Conservation (phyloP, 805 yeast genomes). For the Yamadazyma sp. region DNA sequence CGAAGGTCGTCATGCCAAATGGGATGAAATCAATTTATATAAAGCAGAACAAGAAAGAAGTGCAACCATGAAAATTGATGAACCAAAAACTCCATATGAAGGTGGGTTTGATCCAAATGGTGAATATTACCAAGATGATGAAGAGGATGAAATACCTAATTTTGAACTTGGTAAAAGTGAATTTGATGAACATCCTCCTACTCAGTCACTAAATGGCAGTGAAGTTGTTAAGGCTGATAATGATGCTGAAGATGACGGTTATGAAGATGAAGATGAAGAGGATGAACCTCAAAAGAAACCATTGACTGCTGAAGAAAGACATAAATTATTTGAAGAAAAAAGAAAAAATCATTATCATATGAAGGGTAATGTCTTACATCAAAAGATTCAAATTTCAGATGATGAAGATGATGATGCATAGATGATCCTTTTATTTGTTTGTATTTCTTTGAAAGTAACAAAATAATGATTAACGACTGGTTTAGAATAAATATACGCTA, state of each 20-base stretch:
- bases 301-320: constrained; percentile 56
- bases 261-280: constrained; percentile 32
- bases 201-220: constrained; percentile 40
- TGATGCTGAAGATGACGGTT: constrained; percentile 23
- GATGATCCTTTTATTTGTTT: too few species aligned
- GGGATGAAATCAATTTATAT: constrained; percentile 81
- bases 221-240: constrained; percentile 29
- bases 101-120: constrained; percentile 83
- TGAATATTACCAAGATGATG: constrained; percentile 72
- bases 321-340: constrained; percentile 67
- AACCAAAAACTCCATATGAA: constrained; percentile 94
- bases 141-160: constrained; percentile 46
- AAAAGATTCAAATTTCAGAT: constrained; percentile 24
- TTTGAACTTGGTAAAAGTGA: constrained; percentile 61
- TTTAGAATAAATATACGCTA: too few species aligned
- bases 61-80: constrained; percentile 82
- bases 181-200: constrained; percentile 21
- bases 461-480: too few species aligned
- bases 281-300: constrained; percentile 37
- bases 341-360: constrained; percentile 76
- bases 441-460: too few species aligned
- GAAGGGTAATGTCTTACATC: constrained; percentile 47
- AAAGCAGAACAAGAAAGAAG: constrained; percentile 69
- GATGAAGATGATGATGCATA: constrained; percentile 20
- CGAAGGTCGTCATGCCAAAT: constrained; percentile 49